Percentiles rank a stretch among this genome's conserved stretches.
phyloP scores from a whole-genome alignment of 2,329 filamentous ascomycete genomes.

The Microsporum audouinii region DNA sequence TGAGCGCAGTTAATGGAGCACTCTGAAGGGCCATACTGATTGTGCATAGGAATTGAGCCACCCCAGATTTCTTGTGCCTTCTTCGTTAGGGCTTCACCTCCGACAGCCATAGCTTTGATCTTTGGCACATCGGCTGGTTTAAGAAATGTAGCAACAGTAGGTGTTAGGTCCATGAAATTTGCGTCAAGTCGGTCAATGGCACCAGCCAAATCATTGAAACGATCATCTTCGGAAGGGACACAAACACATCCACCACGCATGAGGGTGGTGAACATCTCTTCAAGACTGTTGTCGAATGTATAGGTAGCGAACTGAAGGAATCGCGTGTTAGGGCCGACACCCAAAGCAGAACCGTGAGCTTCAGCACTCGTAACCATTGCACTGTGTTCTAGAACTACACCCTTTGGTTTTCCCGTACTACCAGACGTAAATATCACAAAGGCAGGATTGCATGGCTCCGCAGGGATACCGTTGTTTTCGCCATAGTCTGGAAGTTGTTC shows the following conservation, averaged over 20 bases:
- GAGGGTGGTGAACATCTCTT: constrained; percentile 25
- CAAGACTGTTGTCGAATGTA: constrained; percentile 35
- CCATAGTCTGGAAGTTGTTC: constrained; percentile 5
- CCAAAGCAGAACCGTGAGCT: constrained; percentile 34
- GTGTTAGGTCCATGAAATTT: constrained; percentile 45
- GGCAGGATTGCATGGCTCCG: constrained; percentile 60
- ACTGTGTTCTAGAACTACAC: constrained; percentile 64
- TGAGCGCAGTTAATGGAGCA: constrained; percentile 14
- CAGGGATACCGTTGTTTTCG: constrained; percentile 27
- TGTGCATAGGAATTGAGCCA: constrained; percentile 11
- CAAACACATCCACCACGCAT: constrained; percentile 34
- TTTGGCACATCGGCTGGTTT: constrained; percentile 28
- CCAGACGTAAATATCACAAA: constrained; percentile 76
- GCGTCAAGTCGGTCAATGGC: constrained; percentile 39
- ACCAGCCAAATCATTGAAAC: constrained; percentile 36
- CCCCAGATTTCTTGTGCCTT: constrained; percentile 16
- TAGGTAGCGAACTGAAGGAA: constrained; percentile 35
- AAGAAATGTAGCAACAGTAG: constrained; percentile 40
- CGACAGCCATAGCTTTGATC: constrained; percentile 27
- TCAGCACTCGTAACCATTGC: constrained; percentile 21
- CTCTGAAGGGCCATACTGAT: constrained; percentile 17
- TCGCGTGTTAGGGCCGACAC: constrained; percentile 25
- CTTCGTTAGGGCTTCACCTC: constrained; percentile 26
- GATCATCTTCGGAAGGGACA: constrained; percentile 32
- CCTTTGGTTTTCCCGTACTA: constrained; percentile 76